phyloP scores from a whole-genome alignment of 2,329 filamentous ascomycete species.

The Aspergillus nomiae region DNA sequence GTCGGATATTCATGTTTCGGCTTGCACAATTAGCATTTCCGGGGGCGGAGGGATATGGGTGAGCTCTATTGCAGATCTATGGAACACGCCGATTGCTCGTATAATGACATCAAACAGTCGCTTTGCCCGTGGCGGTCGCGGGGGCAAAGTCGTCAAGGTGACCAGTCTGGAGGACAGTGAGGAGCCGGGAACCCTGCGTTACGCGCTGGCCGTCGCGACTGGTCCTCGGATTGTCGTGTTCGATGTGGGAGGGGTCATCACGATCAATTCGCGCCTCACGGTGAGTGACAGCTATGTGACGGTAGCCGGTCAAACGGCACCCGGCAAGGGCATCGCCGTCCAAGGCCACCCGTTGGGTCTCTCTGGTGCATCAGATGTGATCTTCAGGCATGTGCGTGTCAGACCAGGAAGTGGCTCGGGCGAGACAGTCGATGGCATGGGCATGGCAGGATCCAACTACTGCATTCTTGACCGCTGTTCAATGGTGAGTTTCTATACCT shows the following conservation, averaged over 20 bases:
- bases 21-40: conserved; percentile 12
- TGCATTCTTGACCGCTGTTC: conserved; percentile 13
- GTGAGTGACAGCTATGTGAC: conserved; percentile 10
- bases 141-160: conserved; percentile 14
- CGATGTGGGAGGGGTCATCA: conserved; percentile 14
- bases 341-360: conserved; percentile 12
- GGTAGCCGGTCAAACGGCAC: conserved; percentile 12
- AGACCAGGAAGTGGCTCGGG: conserved; percentile 5
- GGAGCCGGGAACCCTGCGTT: conserved; percentile 3
- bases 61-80: not conserved
- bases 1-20: conserved; percentile 9
- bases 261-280: conserved; percentile 3
- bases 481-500: not conserved
- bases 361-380: conserved; percentile 12
- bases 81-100: not conserved
- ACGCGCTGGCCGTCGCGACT: conserved; percentile 8
- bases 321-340: conserved; percentile 14
- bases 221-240: conserved; percentile 12
- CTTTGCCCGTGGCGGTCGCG: conserved; percentile 13
- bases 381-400: conserved; percentile 10
- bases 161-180: conserved; percentile 14
- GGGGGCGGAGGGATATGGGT: conserved; percentile 16
- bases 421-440: conserved; percentile 14
- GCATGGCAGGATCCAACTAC: conserved; percentile 13
- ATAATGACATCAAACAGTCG: conserved; percentile 1